Base-by-base conservation (phyloP, 495 filamentous ascomycete genomes). In the Friedmanniomyces simplex region DNA sequence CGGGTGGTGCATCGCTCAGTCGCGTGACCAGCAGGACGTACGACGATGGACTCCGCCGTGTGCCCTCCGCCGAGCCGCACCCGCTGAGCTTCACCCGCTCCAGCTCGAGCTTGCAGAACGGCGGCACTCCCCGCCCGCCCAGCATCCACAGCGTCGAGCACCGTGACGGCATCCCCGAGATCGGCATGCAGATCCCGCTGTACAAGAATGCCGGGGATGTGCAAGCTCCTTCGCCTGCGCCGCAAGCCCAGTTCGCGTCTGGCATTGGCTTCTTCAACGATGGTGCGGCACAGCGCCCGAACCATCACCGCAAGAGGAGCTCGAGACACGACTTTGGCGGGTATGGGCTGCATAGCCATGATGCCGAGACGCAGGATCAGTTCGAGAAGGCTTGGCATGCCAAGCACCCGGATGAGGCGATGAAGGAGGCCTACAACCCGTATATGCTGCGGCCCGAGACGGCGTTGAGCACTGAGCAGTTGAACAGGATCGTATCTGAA, bases 151-250 rank as follows among this genome's bases (percentile, higher is more conserved):
- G 64, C 73, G 54, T 71, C 65, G 32, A 77, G 66, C 52, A 76
- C 76, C 52, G 76, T 52, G 82, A 66, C 7, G 67, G 91, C 13
- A 95, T 96, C 60, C 91, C 90, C 12, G 86, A 91, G 66, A 93
- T 95, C 59, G 90, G 90, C 37, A 77, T 83, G 66, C 80, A 89
- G 63, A 91, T 97, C 21, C 94, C 93, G 34, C 95, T 99, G 89
- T 85, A 91, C 66, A 84, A 84, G 36, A 82, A 94, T 72, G 91
- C 90, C 39, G 93, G 93, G 43, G 93, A 97, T 70, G 94, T 99
- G 11, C 93, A 99, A 72, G 93, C 93, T 13, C 93, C 93, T 0
- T 91, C 94, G 0, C 89, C 91, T 2, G 81, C 85, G 16, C 87
- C 83, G 32, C 73, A 78, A 3, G 71, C 79, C 37, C 71, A 71